Base-by-base conservation (phyloP, 2,329 filamentous ascomycete species). In the Colletotrichum spaethianum region DNA sequence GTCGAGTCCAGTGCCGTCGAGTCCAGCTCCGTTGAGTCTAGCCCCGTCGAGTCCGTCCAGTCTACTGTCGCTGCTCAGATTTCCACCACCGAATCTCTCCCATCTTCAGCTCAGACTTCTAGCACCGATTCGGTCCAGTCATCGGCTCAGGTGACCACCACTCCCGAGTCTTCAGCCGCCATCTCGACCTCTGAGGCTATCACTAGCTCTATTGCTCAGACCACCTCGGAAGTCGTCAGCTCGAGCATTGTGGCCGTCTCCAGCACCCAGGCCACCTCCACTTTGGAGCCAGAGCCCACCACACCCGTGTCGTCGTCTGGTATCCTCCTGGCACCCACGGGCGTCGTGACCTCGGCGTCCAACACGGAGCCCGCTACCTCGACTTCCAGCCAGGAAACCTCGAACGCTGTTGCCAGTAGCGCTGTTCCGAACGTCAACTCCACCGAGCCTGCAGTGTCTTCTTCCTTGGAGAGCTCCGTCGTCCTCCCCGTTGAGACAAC, bases 311-410 rank as follows among this genome's bases (percentile, higher is more conserved):
- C 63, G 48, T 68, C 76, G 38, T 75, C 78, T 3, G 72, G 73
- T 23, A 79, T 82, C 63, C 72, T 81, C 6, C 64, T 81, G 16
- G 80, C 77, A 14, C 79, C 79, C 26, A 82, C 78, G 9, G 80
- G 80, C 33, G 75, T 79, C 31, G 79, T 81, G 26, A 79, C 78
- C 6, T 73, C 75, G 33, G 59, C 69, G 5, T 70, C 74, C 12
- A 71, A 53, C 46, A 40, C 55, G 1, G 63, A 53, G 46, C 33
- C 53, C 16, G 52, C 52, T 26, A 44, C 40, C 7, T 59, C 67
- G 26, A 64, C 36, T 36, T n/a, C 50, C 7, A 42, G 44, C 33
- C 50, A 36, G 52, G 40, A 69, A 38, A 31, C 28, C 16, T 60
- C 53, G 38, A 53, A 28, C 20, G 57, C 31, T 36, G 31, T 40